Evolutionary conservation across 2,329 filamentous ascomycete genomes (phyloP), one percentile per base, ranked within the genome.

Genomic region (Hypoxylon sp.): DNA sequence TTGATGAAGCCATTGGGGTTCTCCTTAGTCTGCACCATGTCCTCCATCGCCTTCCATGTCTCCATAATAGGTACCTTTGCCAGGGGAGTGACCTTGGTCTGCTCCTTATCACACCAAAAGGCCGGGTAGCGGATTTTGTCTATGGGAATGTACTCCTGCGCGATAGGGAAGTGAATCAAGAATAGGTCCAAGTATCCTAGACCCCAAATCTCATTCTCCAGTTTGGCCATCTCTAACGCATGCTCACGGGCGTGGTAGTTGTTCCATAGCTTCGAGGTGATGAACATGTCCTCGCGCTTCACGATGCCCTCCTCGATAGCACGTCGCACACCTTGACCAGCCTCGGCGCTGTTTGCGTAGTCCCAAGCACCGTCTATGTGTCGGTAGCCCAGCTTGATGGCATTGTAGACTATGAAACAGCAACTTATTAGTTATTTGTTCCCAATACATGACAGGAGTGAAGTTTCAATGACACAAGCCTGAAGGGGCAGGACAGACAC

Each of bases 21-120:
- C 67, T 77, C 74, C 25, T 75, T 72, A 73, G 82, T 85, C 74
- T 89, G 87, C 57, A 93, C 91, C 64, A 96, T 84, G 56, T 82
- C 80, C 83, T 97, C 93, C 86, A 97, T 89, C 63, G 92, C 93
- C 58, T 84, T 83, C 92, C 93, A 97, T 59, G 93, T 97, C 83
- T 94, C 89, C 78, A 92, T 87, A 80, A 94, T 91, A 65, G 88
- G 87, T 58, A 92, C 90, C 77, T 90, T 92, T 82, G 86, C 81
- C 46, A 82, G 69, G 5, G 75, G 77, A 59, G 82, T 79, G 73
- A 87, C 75, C 73, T 81, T 81, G 71, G 82, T 80, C 69, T 83
- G 80, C 65, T 77, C 81, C 59, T 83, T 84, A 71, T 87, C 77
- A 28, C 60, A 69, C 77, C 76, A 78, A 71, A 77, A 79, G 72